Conservation (phyloP, 1,139 yeast species). For the Magnusiomyces fungicola region DNA sequence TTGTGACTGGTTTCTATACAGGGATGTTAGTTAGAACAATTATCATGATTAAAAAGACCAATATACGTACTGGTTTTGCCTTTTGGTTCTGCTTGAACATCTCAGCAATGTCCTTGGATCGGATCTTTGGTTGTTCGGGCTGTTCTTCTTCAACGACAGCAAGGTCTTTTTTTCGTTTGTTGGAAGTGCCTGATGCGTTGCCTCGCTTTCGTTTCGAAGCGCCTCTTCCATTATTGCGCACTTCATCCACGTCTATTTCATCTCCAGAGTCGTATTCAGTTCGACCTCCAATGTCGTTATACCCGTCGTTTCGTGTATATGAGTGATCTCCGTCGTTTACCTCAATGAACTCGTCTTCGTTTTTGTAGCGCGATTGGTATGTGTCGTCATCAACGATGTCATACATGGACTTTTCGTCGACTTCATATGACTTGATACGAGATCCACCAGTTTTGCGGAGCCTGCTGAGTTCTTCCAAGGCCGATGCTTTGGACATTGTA, state of each 20-base stretch:
- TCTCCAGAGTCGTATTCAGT: conserved; percentile 17
- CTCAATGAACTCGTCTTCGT: conserved; percentile 20
- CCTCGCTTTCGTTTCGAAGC: conserved; percentile 10
- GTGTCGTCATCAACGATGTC: conserved; percentile 14
- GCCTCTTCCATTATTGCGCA: conserved; percentile 17
- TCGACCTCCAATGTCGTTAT: conserved; percentile 15
- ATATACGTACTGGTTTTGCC: conserved; percentile 12
- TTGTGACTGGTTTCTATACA: conserved; percentile 10
- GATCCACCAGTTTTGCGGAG: conserved; percentile 8
- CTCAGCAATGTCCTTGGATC: conserved; percentile 12
- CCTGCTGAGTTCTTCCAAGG: conserved; percentile 12
- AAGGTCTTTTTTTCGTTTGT: too few species aligned
- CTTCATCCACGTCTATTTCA: conserved; percentile 41
- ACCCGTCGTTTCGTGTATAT: conserved; percentile 14
- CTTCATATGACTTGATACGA: conserved; percentile 3
- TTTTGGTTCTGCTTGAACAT: conserved; percentile 5
- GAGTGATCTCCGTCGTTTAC: conserved; percentile 18
- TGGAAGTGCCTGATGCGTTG: too few species aligned
- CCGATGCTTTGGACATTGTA: not conserved
- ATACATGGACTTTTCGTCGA: conserved; percentile 12
- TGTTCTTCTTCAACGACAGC: not conserved
- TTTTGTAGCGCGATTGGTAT: conserved; percentile 14
- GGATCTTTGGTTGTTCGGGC: conserved; percentile 18
- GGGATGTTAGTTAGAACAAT: not conserved
- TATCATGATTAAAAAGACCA: not conserved